Base-by-base conservation (phyloP, 345 rosid species). In the Alliaria petiolata region DNA sequence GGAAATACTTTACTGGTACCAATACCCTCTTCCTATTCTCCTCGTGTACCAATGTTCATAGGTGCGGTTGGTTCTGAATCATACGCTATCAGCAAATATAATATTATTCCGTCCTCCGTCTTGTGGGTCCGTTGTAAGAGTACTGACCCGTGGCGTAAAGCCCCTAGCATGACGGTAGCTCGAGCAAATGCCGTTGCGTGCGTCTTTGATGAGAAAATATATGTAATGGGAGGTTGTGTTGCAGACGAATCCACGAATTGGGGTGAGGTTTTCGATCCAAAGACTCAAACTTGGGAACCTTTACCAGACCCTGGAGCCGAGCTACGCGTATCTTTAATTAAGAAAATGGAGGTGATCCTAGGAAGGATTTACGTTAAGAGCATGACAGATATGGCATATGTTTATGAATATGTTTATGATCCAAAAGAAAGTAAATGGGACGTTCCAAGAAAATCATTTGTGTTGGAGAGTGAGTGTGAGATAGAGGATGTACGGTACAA, bases 171-270 rank as follows among this genome's bases (percentile, higher is more conserved):
- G 95, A 82, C 58, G 1, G 70, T 87, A 15, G 77, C 83, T 5
- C 83, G 97, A 6, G 88, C 82, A 25, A 83, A 84, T 40, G 73
- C 92, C 5, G 79, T 91, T 0, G 90, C 47, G 1, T n/a, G 86
- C 0, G 83, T 78, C 1, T 59, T 84, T 9, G 72, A 75, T 6
- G 84, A 55, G 0, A 84, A 80, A 69, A 67, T 88, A 22, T 85
- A 85, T 17, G 89, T 88, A 19, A 79, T 88, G 28, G 56, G 68
- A 46, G 68, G 56, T 7, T 46, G 15, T 1, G 4, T 4, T 22
- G n/a, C n/a, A n/a, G n/a, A n/a, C n/a, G 50, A 60, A 13, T 0
- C 20, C 0, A 5, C 7, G 2, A 7, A 43, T 33, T 46, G 35
- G 55, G 34, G 7, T 20, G 72, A 46, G 26, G 44, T 33, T 19